Evolutionary conservation across 148 eudicot species (phyloP), one percentile per base, ranked within the genome.

Genomic region (Rhododendron williamsianum): DNA sequence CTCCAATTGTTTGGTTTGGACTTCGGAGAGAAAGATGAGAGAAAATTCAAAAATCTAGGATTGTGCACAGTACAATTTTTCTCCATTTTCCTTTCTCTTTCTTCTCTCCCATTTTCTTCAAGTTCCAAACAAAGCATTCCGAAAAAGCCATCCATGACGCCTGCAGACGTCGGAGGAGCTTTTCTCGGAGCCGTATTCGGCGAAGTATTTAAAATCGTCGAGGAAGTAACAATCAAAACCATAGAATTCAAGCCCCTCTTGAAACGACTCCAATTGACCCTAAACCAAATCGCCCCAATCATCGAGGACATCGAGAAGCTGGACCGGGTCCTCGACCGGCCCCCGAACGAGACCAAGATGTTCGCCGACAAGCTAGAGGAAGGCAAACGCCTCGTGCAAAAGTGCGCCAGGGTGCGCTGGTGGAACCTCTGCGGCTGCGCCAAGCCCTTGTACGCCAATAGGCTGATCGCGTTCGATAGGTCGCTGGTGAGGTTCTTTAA

Each of bases 361-460:
- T 54, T 88, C 58, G n/a, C 56, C 9, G 38, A 81, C 15, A 80
- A 73, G 52, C 58, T 88, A 13, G 5, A 27, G 19, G 1, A 81
- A 67, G 91, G 84, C 6, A 54, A 35, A 48, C 6, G 80, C 12
- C 81, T 88, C 1, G 87, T 88, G 36, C 52, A 0, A 7, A 88
- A 85, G 67, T 90, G 91, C 81, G 49, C 43, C 9, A 83, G 43
- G 21, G 81, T 88, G 46, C 85, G 58, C 9, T 18, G 83, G 27
- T 88, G 89, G 87, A 80, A 88, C 58, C 35, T 25, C 3, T 51
- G 21, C 76, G 51, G 9, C n/a, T 51, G 21, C 76, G 51, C 13
- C n/a, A 86, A 12, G 76, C 23, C 2, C 9, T 65, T n/a, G 10
- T 85, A 85, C 60, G 58, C 86, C 19, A 79, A 36, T 9, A 90